Percentiles rank a stretch among this genome's conserved stretches.
Conservation (phyloP, 768 basidiomycete species). For the Cystofilobasidium macerans region DNA sequence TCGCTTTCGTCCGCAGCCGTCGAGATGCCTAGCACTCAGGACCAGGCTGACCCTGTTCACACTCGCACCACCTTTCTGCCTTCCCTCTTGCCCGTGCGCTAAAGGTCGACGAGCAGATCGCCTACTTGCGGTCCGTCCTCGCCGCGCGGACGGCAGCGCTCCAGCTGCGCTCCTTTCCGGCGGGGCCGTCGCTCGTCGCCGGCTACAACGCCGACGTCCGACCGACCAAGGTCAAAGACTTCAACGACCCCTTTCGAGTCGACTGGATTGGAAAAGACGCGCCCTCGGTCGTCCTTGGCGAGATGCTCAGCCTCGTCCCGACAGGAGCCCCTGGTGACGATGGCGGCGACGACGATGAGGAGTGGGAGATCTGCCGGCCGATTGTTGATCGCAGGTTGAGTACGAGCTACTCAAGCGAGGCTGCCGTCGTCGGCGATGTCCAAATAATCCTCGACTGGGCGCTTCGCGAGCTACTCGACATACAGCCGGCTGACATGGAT, state of each 20-base stretch:
- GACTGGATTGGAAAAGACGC: constrained; percentile 63
- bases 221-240: constrained; percentile 47
- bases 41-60: too few species aligned
- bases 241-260: constrained; percentile 67
- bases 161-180: constrained; percentile 52
- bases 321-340: too few species aligned
- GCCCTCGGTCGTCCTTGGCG: constrained; percentile 59
- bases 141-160: constrained; percentile 41
- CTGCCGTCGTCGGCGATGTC: constrained; percentile 64
- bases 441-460: constrained; percentile 55
- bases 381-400: constrained; percentile 75
- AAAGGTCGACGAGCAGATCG: constrained; percentile 57
- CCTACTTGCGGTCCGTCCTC: constrained; percentile 40
- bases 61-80: neutral
- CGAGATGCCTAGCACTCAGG: too few species aligned
- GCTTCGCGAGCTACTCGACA: constrained; percentile 52
- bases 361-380: constrained; percentile 71
- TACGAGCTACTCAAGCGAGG: constrained; percentile 52
- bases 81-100: neutral
- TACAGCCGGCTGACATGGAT: constrained; percentile 45
- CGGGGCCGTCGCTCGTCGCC: constrained; percentile 33
- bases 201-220: constrained; percentile 50
- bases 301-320: constrained; percentile 50
- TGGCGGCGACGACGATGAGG: constrained; percentile 33
- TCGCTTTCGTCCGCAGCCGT: constrained; percentile 9